Evolutionary conservation across 371 early-diverging fungal genomes (phyloP), one percentile per base, ranked within the genome.

Genomic region (Mortierella sp.): DNA sequence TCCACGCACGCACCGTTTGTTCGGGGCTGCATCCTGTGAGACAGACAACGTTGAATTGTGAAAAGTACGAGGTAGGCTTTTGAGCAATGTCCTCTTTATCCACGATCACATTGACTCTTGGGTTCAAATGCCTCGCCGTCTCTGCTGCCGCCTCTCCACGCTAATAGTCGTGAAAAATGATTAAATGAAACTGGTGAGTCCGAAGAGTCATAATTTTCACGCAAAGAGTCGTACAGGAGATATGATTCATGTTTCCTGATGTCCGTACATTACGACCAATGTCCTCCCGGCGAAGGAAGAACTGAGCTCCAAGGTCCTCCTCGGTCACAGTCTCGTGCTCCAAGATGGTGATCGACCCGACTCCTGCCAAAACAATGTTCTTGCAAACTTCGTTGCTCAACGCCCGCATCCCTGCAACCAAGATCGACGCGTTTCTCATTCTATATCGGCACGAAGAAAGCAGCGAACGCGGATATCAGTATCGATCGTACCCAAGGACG

Each of bases 321-420:
- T 87, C 88, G 0, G 77, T 84, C 3, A 97, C 95, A 0, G 68
- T 60, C 14, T 84, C 82, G 49, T 90, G 88, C 75, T 97, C 98
- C 43, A 93, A 74, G 0, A 98, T 72, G 0, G 94, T 94, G 32
- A 98, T 87, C 1, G 89, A 87, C 0, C 97, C 97, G 21, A 98
- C 88, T 32, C 99, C 99, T 0, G 97, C 96, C 18, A 98, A 91
- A 7, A 96, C 97, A 71, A 98, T 87, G 87, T 98, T 98, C 87
- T 98, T 98, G 89, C 94, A 91, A 35, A 96, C 91, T 86, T 98
- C 99, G 77, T 92, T 93, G 74, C 92, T 90, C 55, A 96, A 78
- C 5, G 93, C 96, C 70, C 90, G 90, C 68, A 95, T 84, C 1
- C 95, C 94, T 27, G 90, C 92, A 43, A 96, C 87, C 32, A 96